Base-by-base conservation (phyloP, 345 rosid genomes). In the Lumnitzera racemosa region DNA sequence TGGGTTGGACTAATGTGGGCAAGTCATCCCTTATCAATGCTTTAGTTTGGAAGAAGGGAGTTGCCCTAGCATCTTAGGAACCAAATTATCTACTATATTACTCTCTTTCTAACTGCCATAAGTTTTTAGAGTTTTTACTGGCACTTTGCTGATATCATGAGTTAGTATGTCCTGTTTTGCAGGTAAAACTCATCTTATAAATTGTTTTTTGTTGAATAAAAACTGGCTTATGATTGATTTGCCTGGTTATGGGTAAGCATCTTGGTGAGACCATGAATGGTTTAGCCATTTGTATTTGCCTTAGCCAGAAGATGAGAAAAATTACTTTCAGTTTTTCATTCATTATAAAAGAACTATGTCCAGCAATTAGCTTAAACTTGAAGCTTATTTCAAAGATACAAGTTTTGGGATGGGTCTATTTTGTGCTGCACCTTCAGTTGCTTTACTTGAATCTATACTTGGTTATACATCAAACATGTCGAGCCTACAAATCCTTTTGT, bases 181-280 rank as follows among this genome's bases (percentile, higher is more conserved):
- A 89, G 96, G 97, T 67, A 92, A 92, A 80, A 92, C 98, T 25
- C 98, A 92, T 83, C 80, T 87, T 67, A 89, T 92, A 16, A 92
- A 92, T 74, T 91, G 89, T 75, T 89, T 89, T 71, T 70, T 89
- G 79, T 91, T 92, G 80, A 92, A 89, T 66, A 89, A 78, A 76
- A 85, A 88, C 73, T 92, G 96, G 96, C 87, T 87, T 70, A 67
- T 92, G 29, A 96, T 92, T 76, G 98, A 92, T 82, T 79, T 92
- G 82, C 20, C 20, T 20, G 20, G 20, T 20, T 20, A 20, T 20
- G 20, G 20, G 20, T 20, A 20, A 20, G 20, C 20, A 20, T 20
- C 20, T 20, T 20, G 20, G 20, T 20, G 20, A 20, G 20, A 20
- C 20, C 20, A 20, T 20, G 20, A 20, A 20, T 20, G 20, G 20